Conservation (phyloP, 2,329 filamentous ascomycete genomes). For the Pseudogymnoascus sp. region DNA sequence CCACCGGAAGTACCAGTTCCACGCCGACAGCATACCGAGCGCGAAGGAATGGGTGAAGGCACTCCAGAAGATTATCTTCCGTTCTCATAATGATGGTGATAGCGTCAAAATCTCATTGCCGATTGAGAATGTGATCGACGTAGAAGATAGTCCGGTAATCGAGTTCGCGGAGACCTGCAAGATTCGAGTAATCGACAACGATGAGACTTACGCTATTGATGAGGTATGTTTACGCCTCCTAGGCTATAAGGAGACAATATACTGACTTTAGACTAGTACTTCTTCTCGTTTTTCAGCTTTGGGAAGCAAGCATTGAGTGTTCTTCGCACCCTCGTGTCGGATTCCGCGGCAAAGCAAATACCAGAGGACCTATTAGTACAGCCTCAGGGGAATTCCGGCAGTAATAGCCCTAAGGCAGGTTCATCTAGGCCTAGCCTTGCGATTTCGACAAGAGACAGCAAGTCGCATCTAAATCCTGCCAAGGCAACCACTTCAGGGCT, state of each 20-base stretch:
- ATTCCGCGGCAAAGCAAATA: conserved; percentile 26
- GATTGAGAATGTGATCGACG: conserved; percentile 79
- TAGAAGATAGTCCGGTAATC: conserved; percentile 84
- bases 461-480: conserved; percentile 15
- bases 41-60: conserved; percentile 96
- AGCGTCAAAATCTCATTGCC: conserved; percentile 94
- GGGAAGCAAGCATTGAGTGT: conserved; percentile 77
- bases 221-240: conserved; percentile 50
- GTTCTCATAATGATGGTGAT: conserved; percentile 91
- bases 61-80: conserved; percentile 88
- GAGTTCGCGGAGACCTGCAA: conserved; percentile 92
- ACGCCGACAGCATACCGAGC: conserved; percentile 76
- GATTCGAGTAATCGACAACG: conserved; percentile 83
- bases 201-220: conserved; percentile 90
- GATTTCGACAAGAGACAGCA: conserved; percentile 15
- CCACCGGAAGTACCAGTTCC: conserved; percentile 76
- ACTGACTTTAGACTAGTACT: conserved; percentile 56
- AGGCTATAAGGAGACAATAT: not conserved
- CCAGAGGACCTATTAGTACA: conserved; percentile 23
- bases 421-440: conserved; percentile 21
- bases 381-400: conserved; percentile 13
- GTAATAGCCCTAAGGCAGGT: conserved; percentile 15
- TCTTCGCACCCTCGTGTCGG: conserved; percentile 40
- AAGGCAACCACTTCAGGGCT: conserved; percentile 27
- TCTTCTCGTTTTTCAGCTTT: conserved; percentile 88